Evolutionary conservation across 345 rosid species (phyloP), one percentile per base, ranked within the genome.

Genomic region (Brassica napus): DNA sequence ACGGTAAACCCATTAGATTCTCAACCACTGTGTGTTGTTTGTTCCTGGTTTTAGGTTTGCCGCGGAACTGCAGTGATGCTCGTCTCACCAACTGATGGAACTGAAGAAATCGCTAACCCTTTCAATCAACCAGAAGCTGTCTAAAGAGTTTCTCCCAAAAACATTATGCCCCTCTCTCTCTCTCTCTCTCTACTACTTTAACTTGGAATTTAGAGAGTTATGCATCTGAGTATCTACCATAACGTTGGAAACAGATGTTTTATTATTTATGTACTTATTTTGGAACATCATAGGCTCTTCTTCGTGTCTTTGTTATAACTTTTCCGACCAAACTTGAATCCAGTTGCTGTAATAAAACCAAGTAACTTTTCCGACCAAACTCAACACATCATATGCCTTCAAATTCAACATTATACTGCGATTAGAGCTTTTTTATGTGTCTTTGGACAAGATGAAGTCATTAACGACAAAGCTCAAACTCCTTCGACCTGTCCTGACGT

Each of bases 21-120:
- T 73, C 3, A 72, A 68, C 61, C 28, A 14, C n/a, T 6, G 8
- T 35, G 34, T 74, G 1, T 28, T 77, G n/a, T 30, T 6, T 35
- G 44, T 10, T 52, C 26, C 26, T 82, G 84, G 37, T 10, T 32
- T 24, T 85, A 95, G 99, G 90, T 95, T 34, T 95, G 98, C 77
- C 86, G 99, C 73, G 99, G 98, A 82, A 93, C 99, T 32, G 98
- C 99, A 0, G 99, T 95, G 62, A 95, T 95, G 99, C 92, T 95
- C 8, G 99, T 95, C 34, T 95, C 98, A 14, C 98, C 99, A 34
- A 93, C 97, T 0, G 99, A 95, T 80, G 99, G 98, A 23, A 95
- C 98, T 1, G 99, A 95, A 54, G 99, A 95, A 85, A 95, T 95
- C 16, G 96, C 99, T 68, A 95, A 95, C 84, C 99, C 99, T 26